Evolutionary conservation across 805 yeast genomes (phyloP), one percentile per base, ranked within the genome.

Genomic region (Wickerhamia fluorescens): DNA sequence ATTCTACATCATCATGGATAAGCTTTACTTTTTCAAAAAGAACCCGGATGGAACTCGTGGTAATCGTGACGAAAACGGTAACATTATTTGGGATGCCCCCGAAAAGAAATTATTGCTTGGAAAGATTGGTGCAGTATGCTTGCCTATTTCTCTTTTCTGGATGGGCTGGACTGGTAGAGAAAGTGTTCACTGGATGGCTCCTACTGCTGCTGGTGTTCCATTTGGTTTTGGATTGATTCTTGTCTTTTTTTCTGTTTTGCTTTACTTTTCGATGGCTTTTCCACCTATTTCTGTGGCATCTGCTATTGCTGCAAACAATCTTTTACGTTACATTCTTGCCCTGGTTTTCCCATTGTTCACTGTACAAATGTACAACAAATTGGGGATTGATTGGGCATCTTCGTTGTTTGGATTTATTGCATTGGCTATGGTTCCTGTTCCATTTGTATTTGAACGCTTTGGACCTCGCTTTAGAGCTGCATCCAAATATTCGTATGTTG

Each of bases 271-370:
- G 20, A 66, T 75, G 66, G 53, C 81, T 4, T 83, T 75, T 52
- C 89, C 92, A 16, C 86, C 89, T 26, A 54, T 75, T 19, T 68
- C 71, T 19, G 80, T 85, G 14, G 95, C 95, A 0, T 78, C 89
- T n/a, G 89, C 94, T 3, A 54, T 85, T 37, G 95, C 95, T 20
- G 95, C 95, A 9, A 87, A 86, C 57, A 84, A 83, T 51, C 62
- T 87, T 46, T 54, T 78, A 33, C 72, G 96, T 58, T 85, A 84
- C 49, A 41, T 78, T 18, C 51, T 81, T 37, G 85, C 94, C 7
- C 75, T 85, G 5, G 83, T 77, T 13, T 78, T 87, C 66, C 95
- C 95, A 32, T 63, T 87, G 35, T 86, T 87, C 58, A 82, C 87
- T 2, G 71, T 76, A 13, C 95, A 86, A 56, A 83, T 87, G 94